phyloP scores from a whole-genome alignment of 2,329 filamentous ascomycete genomes.

The Trichothecium sympodiale region DNA sequence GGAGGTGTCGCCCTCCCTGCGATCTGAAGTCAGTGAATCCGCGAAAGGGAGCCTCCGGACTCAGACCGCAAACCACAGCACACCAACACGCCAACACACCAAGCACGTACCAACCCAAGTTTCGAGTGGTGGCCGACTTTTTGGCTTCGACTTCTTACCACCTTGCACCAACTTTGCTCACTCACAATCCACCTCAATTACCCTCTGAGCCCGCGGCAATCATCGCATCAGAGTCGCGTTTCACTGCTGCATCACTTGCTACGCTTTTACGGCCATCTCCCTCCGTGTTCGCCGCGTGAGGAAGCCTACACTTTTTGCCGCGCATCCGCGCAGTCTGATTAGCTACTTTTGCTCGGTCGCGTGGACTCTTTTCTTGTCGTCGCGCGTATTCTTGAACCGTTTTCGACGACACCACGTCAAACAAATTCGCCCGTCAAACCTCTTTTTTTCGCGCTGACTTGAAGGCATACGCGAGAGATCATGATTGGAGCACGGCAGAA shows the following conservation, averaged over 20 bases:
- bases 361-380: slow-evolving; percentile 21
- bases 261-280: background rate
- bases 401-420: slow-evolving; percentile 5
- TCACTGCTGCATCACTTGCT: background rate
- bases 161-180: background rate
- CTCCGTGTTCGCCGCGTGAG: slow-evolving; percentile 7
- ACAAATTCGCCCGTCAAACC: background rate
- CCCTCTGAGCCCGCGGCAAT: background rate
- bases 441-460: background rate
- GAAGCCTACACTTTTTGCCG: slow-evolving; percentile 10
- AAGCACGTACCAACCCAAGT: no score
- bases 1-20: no score
- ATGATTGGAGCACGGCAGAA: slow-evolving; percentile 44
- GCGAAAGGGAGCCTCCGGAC: no score
- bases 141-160: slow-evolving; percentile 2
- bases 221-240: background rate
- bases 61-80: no score
- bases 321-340: slow-evolving; percentile 1
- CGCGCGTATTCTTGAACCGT: slow-evolving; percentile 8
- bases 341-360: slow-evolving; percentile 20
- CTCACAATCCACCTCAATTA: background rate
- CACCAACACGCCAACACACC: no score
- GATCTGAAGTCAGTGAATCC: no score
- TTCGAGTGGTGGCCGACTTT: background rate
- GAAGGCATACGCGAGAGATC: slow-evolving; percentile 31